phyloP scores from a whole-genome alignment of 768 basidiomycete species.

The Lactarius vividus region DNA sequence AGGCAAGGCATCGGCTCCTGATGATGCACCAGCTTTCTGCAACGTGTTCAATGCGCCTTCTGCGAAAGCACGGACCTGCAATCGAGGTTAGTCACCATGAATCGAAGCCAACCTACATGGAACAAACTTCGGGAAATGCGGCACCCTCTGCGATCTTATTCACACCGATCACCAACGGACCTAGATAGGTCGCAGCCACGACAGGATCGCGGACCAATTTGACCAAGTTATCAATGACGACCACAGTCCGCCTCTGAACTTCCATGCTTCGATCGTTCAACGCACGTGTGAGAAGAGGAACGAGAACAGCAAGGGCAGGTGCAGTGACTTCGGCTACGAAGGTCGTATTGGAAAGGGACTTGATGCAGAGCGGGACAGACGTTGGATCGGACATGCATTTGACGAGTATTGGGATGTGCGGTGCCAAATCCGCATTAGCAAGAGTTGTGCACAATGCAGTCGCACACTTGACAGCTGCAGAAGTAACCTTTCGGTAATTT shows the following conservation, averaged over 20 bases:
- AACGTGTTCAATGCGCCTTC: slow-evolving; percentile 79
- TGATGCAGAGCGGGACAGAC: slow-evolving; percentile 88
- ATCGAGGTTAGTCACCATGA: slow-evolving; percentile 15
- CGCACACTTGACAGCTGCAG: slow-evolving; percentile 84
- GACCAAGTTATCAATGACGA: slow-evolving; percentile 94
- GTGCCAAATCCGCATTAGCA: slow-evolving; percentile 87
- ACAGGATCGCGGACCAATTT: slow-evolving; percentile 92
- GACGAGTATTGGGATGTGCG: slow-evolving; percentile 86
- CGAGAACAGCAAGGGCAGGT: slow-evolving; percentile 94
- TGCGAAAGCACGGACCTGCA: slow-evolving; percentile 86
- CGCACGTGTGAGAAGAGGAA: slow-evolving; percentile 86
- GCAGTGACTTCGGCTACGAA: slow-evolving; percentile 97
- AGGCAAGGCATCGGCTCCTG: slow-evolving; percentile 61
- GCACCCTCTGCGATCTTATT: slow-evolving; percentile 86
- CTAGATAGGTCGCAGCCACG: slow-evolving; percentile 86
- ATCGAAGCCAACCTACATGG: slow-evolving; percentile 12
- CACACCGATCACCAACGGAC: slow-evolving; percentile 84
- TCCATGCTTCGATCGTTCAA: slow-evolving; percentile 96
- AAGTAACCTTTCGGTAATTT: slow-evolving; percentile 59
- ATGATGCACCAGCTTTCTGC: slow-evolving; percentile 79
- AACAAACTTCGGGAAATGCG: slow-evolving; percentile 87
- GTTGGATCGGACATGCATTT: slow-evolving; percentile 93
- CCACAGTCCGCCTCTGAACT: slow-evolving; percentile 89
- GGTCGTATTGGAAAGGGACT: slow-evolving; percentile 90
- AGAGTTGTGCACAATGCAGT: slow-evolving; percentile 86